phyloP scores from a whole-genome alignment of 176 grass and related monocot species.

The Aechmea fasciata region DNA sequence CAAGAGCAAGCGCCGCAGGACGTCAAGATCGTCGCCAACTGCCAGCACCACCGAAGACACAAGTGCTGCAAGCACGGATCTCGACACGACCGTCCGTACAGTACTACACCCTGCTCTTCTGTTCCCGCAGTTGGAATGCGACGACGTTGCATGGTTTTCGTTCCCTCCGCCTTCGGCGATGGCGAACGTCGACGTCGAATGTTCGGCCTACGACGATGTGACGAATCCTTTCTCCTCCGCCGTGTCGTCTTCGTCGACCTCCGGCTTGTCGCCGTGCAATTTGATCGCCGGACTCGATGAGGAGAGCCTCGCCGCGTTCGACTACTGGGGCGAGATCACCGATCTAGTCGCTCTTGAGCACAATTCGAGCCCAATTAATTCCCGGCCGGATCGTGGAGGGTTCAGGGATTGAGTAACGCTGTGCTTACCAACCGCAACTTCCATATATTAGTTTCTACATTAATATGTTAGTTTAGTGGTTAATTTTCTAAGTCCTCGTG shows the following conservation, averaged over 20 bases:
- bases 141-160: too few relatives aligned
- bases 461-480: too few relatives aligned
- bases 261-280: constrained; percentile 12
- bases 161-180: too few relatives aligned
- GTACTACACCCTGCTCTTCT: background rate
- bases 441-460: too few relatives aligned
- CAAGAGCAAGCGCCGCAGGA: constrained; percentile 46
- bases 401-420: background rate
- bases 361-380: background rate
- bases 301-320: background rate
- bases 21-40: constrained; percentile 1
- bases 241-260: too few relatives aligned
- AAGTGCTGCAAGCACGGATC: background rate
- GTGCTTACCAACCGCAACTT: too few relatives aligned
- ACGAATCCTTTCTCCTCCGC: too few relatives aligned
- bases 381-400: background rate
- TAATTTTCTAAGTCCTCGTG: too few relatives aligned
- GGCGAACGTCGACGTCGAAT: too few relatives aligned
- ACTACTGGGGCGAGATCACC: constrained; percentile 31
- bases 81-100: background rate
- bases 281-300: constrained; percentile 5
- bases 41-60: background rate
- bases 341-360: constrained; percentile 25
- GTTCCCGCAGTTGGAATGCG: constrained; percentile 6
- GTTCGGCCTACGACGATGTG: too few relatives aligned